Conservation (phyloP, 129 eudicot genomes). For the Chrysanthemum seticuspe region DNA sequence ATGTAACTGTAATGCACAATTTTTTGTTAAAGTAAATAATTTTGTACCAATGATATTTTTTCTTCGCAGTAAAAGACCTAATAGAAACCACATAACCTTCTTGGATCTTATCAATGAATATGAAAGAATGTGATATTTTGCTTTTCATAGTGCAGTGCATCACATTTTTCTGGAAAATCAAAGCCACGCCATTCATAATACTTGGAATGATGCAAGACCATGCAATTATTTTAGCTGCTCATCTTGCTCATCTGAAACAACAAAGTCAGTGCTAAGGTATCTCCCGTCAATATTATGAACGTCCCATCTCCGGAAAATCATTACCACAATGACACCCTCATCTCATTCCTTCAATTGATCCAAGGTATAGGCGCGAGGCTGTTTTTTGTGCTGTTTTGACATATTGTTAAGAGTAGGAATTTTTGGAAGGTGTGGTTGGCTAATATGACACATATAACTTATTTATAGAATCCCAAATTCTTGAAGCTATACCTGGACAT, state of each 20-base stretch:
- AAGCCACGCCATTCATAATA: not conserved
- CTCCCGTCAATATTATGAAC: too few species aligned
- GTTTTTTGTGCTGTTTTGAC: too few species aligned
- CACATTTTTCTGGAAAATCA: not conserved
- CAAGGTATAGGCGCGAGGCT: too few species aligned
- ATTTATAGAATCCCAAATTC: too few species aligned
- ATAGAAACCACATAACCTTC: not conserved
- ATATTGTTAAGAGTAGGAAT: too few species aligned
- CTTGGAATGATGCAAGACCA: not conserved
- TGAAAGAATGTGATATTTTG: not conserved
- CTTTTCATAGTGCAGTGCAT: not conserved
- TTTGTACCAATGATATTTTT: too few species aligned
- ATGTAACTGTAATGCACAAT: not conserved
- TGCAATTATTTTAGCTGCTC: not conserved
- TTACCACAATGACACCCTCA: not conserved
- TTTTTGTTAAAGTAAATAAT: not conserved
- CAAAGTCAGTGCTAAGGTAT: not conserved
- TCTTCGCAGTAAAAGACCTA: not conserved
- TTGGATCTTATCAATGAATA: not conserved
- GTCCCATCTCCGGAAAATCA: not conserved
- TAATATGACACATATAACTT: too few species aligned
- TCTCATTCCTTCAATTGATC: not conserved
- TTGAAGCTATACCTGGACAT: too few species aligned
- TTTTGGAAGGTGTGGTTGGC: not conserved
- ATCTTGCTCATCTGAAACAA: not conserved